Base-by-base conservation (phyloP, 2,329 filamentous ascomycete species). In the Fusarium sarcochroum region DNA sequence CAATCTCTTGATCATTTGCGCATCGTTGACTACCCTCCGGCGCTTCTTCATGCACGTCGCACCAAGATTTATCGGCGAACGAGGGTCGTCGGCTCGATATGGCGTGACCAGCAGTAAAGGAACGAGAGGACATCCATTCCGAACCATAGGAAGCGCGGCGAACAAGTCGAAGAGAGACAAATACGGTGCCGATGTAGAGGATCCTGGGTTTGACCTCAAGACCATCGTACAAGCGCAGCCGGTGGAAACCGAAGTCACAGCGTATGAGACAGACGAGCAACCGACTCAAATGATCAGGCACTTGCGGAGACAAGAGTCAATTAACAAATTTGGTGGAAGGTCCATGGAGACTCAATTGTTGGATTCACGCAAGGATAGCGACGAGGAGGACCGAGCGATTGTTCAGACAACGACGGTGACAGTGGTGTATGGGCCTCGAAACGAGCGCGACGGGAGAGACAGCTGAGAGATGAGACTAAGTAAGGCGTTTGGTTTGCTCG, bases 1-100 rank as follows among this genome's bases (percentile, higher is more conserved):
- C 7, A 80, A 80, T 37, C 72, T 80, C 2, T 61, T 80, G 35
- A 67, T 80, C 25, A 76, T 80, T 13, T 80, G 78, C 61, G 77
- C 78, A 17, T 77, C 77, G 13, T 55, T 80, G 6, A 77, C 79
- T n/a, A 80, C 78, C 11, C 64, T 80, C 17, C 76, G 77, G 10
- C 75, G 73, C 3, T 80, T 80, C 56, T 73, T 80, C 21, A 66
- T 71, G 7, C 77, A 80, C 48, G 67, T 75, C 9, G 73, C 73
- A 17, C 75, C 75, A 13, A 57, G 56, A 9, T 44, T 74, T 23
- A 70, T 75, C 30, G 66, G 73, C 18, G 70, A 72, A 27, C 56
- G 64, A n/a, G 69, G 52, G 11, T 58, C 64, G 3, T 69, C 61
- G 4, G 47, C 47, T 5, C 34, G 45, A 23, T 66, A 70, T 30